Base-by-base conservation (phyloP, 345 rosid species). In the Syzygium oleosum region DNA sequence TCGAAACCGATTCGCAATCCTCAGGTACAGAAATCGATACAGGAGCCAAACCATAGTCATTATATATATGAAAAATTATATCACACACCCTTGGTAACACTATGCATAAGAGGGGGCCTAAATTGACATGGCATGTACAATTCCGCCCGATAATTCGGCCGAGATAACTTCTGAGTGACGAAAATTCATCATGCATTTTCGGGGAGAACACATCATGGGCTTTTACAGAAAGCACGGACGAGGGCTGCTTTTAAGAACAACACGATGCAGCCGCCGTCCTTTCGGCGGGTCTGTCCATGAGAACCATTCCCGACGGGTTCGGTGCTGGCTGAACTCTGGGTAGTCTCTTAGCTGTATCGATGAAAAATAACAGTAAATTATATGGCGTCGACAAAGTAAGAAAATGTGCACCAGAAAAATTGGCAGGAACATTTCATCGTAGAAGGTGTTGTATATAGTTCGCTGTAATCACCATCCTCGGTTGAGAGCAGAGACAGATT, bases 301-400 rank as follows among this genome's bases (percentile, higher is more conserved):
- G 94, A 92, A 96, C 97, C 99, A 96, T 94, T 87, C 99, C 98
- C 1, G 98, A 89, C 12, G 97, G 96, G 89, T 95, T 96, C 88
- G 92, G 97, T 34, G 96, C 92, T 52, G 98, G 97, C 91, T 96
- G 99, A 88, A 95, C 96, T 80, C 96, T 93, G 43, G 99, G 98
- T 88, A 96, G 91, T 78, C 94, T 93, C 93, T 91, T 98, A 25
- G 99, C 99, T 98, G 96, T 52, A 87, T 38, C 53, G 86, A 88
- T 59, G 22, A 87, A 51, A 25, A n/a, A 52, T 68, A 29, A 7
- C 8, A 83, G 31, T 51, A 49, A 25, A 15, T 23, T 23, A 84
- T 19, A 52, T 14, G 46, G 85, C 34, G 31, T 52, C n/a, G 15
- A 29, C 80, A 73, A 73, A 34, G 25, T 68, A 34, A 34, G 80